Evolutionary conservation across 1,139 yeast genomes (phyloP).

Genomic region (Lodderomyces elongisporus): DNA sequence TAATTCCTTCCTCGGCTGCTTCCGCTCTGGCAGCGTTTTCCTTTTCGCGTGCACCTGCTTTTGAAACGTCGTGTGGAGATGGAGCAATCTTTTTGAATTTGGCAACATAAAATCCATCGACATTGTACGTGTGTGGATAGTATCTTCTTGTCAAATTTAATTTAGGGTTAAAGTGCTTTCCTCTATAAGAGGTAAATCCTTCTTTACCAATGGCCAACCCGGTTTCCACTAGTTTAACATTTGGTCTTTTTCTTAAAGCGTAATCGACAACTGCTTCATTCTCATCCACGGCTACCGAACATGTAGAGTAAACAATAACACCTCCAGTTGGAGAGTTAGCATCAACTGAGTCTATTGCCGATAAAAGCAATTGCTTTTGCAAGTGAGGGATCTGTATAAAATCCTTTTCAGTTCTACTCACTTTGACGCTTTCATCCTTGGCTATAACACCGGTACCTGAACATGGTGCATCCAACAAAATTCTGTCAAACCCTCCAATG

Average conservation of each 20-base stretch:
- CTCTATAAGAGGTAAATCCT: slow-evolving; percentile 91
- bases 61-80: slow-evolving; percentile 75
- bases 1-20: slow-evolving; percentile 73
- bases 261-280: slow-evolving; percentile 99
- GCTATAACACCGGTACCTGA: slow-evolving; percentile 99
- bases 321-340: slow-evolving; percentile 92
- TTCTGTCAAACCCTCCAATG: slow-evolving; percentile 96
- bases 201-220: slow-evolving; percentile 94
- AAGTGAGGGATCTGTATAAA: slow-evolving; percentile 94
- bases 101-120: slow-evolving; percentile 97
- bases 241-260: slow-evolving; percentile 93
- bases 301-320: slow-evolving; percentile 91
- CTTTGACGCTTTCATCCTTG: slow-evolving; percentile 93
- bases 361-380: slow-evolving; percentile 86
- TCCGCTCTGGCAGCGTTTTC: slow-evolving; percentile 77
- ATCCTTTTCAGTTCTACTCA: slow-evolving; percentile 91
- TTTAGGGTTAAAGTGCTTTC: slow-evolving; percentile 80
- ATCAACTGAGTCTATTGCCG: slow-evolving; percentile 97
- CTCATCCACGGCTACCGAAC: slow-evolving; percentile 98
- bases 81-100: slow-evolving; percentile 89
- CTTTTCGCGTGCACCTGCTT: slow-evolving; percentile 87
- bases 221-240: slow-evolving; percentile 89
- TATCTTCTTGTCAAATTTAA: slow-evolving; percentile 84
- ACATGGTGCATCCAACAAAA: slow-evolving; percentile 96
- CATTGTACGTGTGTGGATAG: slow-evolving; percentile 97